Evolutionary conservation across 306 rosid species (phyloP).

Genomic region (Morella rubra): DNA sequence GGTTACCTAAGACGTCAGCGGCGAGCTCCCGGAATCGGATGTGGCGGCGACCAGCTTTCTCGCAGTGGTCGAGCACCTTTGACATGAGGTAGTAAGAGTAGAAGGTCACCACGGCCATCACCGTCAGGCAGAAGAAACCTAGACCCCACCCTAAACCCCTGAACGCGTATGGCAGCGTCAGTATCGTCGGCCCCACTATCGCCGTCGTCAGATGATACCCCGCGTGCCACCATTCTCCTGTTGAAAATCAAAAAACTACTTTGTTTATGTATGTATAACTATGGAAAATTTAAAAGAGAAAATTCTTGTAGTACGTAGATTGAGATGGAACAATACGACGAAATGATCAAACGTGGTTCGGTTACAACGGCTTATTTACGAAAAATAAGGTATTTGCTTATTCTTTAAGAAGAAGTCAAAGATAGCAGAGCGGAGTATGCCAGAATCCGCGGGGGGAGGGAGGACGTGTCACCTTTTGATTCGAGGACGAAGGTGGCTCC

Average conservation of each 20-base stretch:
- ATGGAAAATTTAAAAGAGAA: not conserved
- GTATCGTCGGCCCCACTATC: slow-evolving; percentile 86
- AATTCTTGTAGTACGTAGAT: too few relatives aligned
- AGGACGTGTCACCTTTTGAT: slow-evolving; percentile 61
- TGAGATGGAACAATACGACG: too few relatives aligned
- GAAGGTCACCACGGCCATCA: slow-evolving; percentile 75
- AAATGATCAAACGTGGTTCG: too few relatives aligned
- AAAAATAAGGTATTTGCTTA: too few relatives aligned
- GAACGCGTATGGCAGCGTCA: slow-evolving; percentile 76
- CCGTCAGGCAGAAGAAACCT: slow-evolving; percentile 64
- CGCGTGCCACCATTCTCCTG: slow-evolving; percentile 97
- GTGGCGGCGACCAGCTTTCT: slow-evolving; percentile 80
- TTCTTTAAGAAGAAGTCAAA: too few relatives aligned
- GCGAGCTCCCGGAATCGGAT: slow-evolving; percentile 97
- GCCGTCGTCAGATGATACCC: slow-evolving; percentile 96
- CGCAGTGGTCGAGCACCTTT: slow-evolving; percentile 83
- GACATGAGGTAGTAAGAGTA: slow-evolving; percentile 82
- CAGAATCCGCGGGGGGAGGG: too few relatives aligned
- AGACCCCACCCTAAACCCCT: slow-evolving; percentile 77
- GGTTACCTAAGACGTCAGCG: slow-evolving; percentile 78
- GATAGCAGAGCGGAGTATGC: too few relatives aligned
- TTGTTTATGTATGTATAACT: not conserved
- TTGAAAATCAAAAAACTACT: not conserved
- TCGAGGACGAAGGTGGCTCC: slow-evolving; percentile 89
- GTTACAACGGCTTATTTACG: too few relatives aligned